Percentiles rank a stretch among this genome's conserved stretches.
phyloP scores from a whole-genome alignment of 2,329 filamentous ascomycete species.

The Fusarium devonianum region DNA sequence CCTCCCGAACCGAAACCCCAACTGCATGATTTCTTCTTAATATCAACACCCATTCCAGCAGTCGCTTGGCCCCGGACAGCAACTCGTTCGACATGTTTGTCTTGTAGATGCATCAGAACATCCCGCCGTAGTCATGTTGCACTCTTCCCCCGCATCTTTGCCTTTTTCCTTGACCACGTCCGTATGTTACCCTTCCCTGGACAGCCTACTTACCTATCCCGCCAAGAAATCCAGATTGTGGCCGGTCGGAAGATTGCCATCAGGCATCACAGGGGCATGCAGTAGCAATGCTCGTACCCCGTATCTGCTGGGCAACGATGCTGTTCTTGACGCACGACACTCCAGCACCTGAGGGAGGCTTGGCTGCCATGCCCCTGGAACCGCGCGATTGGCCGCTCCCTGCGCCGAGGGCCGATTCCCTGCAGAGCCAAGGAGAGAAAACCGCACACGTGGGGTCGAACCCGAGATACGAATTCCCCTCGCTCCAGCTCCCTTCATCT shows the following conservation, averaged over 20 bases:
- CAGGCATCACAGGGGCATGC: no score
- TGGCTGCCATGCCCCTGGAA: neutral
- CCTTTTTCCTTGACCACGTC: no score
- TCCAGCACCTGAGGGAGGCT: slow-evolving; percentile 1
- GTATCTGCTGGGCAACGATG: neutral
- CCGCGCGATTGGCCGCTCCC: slow-evolving; percentile 14
- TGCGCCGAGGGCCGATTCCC: neutral
- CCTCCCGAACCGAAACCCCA: neutral
- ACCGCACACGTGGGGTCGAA: slow-evolving; percentile 29
- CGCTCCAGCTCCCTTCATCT: slow-evolving; percentile 18
- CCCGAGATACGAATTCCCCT: slow-evolving; percentile 40
- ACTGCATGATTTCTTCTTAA: neutral
- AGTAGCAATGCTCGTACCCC: no score
- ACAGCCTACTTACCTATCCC: no score
- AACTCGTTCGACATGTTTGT: no score
- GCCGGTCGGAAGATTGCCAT: no score
- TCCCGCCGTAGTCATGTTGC: no score
- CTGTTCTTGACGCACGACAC: neutral
- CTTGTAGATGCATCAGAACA: no score
- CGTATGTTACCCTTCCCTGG: no score
- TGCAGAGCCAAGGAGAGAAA: slow-evolving; percentile 14
- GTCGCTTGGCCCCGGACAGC: no score
- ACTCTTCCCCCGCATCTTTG: no score
- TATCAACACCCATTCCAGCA: neutral
- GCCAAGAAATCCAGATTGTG: no score